Evolutionary conservation across 108 stramenopile genomes (phyloP).

Genomic region (Cylindrotheca closterium): DNA sequence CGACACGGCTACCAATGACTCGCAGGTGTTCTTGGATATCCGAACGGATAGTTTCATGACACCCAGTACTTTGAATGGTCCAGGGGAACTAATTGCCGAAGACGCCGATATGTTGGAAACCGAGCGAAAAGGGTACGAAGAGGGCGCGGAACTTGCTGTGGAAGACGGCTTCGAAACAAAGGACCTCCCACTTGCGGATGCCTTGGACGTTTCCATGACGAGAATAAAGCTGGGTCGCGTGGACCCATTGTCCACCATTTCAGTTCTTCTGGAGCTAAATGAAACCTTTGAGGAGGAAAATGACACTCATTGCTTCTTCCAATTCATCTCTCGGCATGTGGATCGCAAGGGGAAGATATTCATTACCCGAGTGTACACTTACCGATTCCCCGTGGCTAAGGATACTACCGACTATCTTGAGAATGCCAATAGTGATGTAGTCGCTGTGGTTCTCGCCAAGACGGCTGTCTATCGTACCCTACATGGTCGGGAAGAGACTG

Average conservation of each 20-base stretch:
- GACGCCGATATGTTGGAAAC: conserved; percentile 23
- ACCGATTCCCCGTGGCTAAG: conserved; percentile 41
- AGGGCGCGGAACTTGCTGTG: conserved; percentile 37
- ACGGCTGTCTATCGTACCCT: conserved; percentile 55
- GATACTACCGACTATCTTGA: conserved; percentile 47
- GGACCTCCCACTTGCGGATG: conserved; percentile 33
- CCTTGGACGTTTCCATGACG: conserved; percentile 36
- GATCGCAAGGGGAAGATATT: conserved; percentile 31
- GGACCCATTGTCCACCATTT: conserved; percentile 51
- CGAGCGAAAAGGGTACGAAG: conserved; percentile 42
- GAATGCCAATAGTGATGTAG: conserved; percentile 41
- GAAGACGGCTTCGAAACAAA: conserved; percentile 9
- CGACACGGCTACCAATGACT: conserved; percentile 17
- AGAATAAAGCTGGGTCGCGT: conserved; percentile 38
- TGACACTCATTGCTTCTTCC: conserved; percentile 50
- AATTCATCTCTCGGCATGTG: conserved; percentile 42
- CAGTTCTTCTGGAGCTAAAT: conserved; percentile 49
- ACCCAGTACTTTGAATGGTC: conserved; percentile 44
- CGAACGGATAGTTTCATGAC: conserved; percentile 42
- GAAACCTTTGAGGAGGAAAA: conserved; percentile 24
- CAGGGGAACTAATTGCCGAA: conserved; percentile 34
- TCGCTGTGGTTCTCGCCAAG: conserved; percentile 56
- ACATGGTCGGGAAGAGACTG: conserved; percentile 46
- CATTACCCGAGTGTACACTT: conserved; percentile 44
- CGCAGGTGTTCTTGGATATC: conserved; percentile 38